Base-by-base conservation (phyloP, 192 early-diverging fungal species). In the Coemansia sp. region DNA sequence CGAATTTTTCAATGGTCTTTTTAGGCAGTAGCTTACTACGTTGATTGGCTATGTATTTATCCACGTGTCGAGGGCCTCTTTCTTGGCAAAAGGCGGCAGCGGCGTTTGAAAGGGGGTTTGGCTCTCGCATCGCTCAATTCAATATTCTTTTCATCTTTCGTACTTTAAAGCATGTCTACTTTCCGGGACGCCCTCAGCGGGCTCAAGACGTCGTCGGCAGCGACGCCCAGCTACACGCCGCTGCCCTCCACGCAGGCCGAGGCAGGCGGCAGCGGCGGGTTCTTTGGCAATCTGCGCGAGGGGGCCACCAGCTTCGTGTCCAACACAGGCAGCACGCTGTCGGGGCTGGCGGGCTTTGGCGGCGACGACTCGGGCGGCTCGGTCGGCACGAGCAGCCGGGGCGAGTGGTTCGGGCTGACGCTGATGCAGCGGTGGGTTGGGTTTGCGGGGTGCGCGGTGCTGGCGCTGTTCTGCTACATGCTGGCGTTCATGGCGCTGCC, bases 401-500 rank as follows among this genome's bases (percentile, higher is more conserved):
- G 83, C 62, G 83, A 84, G 55, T 84, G 83, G 83, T 84, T 84
- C 34, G 78, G 69, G 31, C 66, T 84, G 55, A 77, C 83, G 28
- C 66, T 81, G 16, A 63, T 73, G 68, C 83, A 84, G 71, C 74
- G 83, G 55, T 84, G 78, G 77, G 42, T 81, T 0, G 83, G 75
- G 21, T 84, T 84, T 42, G 77, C 66, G 8, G 78, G 78, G 10
- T 84, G 83, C 37, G 72, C 72, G 9, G 31, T 84, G 6, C 55
- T 76, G 45, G 83, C 77, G 52, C 47, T 84, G 64, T 84, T 84
- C 69, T 84, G 83, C 62, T 84, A 73, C 37, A 60, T 75, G 64
- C 70, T 84, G 68, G 77, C 86, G 10, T 62, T 90, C 47, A 75
- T 93, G 38, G 83, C 86, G 18, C 62, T 91, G 43, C 88, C 88